phyloP scores from a whole-genome alignment of 352 stramenopile species.

The Globisporangium radiosum region DNA sequence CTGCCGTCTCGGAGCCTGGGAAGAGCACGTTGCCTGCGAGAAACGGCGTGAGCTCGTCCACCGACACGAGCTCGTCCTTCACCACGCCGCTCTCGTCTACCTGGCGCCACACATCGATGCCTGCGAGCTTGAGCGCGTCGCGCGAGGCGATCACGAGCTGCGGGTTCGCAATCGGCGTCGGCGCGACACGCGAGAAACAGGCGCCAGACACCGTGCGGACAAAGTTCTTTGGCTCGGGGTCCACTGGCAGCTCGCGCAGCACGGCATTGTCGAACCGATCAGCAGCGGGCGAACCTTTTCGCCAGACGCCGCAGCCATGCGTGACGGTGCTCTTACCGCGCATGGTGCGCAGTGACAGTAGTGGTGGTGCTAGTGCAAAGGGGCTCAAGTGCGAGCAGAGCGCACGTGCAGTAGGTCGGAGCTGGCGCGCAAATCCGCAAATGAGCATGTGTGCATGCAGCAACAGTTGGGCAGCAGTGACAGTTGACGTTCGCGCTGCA shows the following conservation, averaged over 20 bases:
- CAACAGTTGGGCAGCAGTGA: no score
- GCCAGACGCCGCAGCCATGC: constrained; percentile 31
- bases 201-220: constrained; percentile 47
- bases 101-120: constrained; percentile 33
- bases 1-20: constrained; percentile 60
- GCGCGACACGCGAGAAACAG: constrained; percentile 57
- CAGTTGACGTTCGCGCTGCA: no score
- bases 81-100: constrained; percentile 5
- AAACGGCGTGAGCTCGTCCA: constrained; percentile 44
- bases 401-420: background rate
- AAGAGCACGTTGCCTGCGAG: constrained; percentile 76
- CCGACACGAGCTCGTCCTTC: constrained; percentile 15
- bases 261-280: constrained; percentile 53
- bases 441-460: no score
- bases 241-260: constrained; percentile 56
- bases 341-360: no score
- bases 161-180: constrained; percentile 50
- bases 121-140: constrained; percentile 48
- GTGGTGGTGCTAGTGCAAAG: background rate
- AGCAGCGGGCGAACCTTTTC: constrained; percentile 20
- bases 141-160: constrained; percentile 50
- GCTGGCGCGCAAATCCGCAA: no score
- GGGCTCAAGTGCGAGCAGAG: no score
- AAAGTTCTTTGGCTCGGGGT: constrained; percentile 40
- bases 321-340: constrained; percentile 5